Evolutionary conservation across 257 asterid genomes (phyloP).

Genomic region (Cynanchum wilfordii): DNA sequence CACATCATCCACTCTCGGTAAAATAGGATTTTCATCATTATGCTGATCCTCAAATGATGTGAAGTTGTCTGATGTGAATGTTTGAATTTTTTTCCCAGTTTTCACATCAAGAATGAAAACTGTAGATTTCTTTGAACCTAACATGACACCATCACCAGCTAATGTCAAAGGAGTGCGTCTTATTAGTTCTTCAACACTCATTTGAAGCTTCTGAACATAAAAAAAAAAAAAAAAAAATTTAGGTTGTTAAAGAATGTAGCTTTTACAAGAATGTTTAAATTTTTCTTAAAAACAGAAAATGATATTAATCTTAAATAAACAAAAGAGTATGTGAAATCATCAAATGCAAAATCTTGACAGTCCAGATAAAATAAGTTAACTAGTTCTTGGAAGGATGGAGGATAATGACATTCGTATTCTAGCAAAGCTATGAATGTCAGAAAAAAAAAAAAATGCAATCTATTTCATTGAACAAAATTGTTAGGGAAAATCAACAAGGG

Average conservation of each 20-base stretch:
- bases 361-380: background rate
- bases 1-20: constrained; percentile 38
- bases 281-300: background rate
- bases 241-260: background rate
- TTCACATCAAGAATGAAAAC: constrained; percentile 66
- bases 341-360: background rate
- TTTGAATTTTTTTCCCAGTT: constrained; percentile 62
- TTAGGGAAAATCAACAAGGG: background rate
- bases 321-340: background rate
- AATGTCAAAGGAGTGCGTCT: constrained; percentile 60
- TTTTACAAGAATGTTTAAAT: background rate
- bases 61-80: constrained; percentile 49
- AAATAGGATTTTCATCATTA: constrained; percentile 40
- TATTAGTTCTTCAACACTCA: constrained; percentile 63
- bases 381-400: background rate
- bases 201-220: constrained; percentile 48
- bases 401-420: background rate
- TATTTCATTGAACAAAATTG: background rate
- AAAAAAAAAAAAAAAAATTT: background rate
- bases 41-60: constrained; percentile 31
- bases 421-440: background rate
- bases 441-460: background rate
- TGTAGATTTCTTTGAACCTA: constrained; percentile 76
- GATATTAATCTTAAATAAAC: background rate
- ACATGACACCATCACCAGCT: constrained; percentile 62